Conservation (phyloP, 2,329 filamentous ascomycete species). For the Cladosporium sp. region DNA sequence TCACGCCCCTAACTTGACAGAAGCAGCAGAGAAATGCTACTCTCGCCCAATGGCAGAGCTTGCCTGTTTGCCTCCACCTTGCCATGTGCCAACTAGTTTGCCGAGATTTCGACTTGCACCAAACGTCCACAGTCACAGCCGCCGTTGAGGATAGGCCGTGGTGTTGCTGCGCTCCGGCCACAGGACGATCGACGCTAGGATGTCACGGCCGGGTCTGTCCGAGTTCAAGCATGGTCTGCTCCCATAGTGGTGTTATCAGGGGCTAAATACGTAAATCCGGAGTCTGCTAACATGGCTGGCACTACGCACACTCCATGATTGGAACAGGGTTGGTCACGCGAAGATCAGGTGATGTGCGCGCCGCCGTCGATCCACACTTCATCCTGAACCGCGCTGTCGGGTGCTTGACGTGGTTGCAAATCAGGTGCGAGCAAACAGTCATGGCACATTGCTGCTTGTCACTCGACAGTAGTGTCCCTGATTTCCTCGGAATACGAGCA, state of each 20-base stretch:
- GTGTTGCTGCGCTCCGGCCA: constrained; percentile 5
- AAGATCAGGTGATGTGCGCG: not conserved
- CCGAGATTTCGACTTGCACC: constrained; percentile 10
- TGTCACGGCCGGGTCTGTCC: not conserved
- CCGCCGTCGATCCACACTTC: not conserved
- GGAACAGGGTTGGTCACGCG: not conserved
- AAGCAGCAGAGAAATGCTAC: not conserved
- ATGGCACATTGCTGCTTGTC: not conserved
- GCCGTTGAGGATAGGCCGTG: not conserved
- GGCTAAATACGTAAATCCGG: not conserved
- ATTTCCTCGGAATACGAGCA: too few relatives aligned
- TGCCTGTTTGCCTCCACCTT: not conserved
- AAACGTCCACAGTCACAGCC: not conserved
- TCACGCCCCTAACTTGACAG: too few relatives aligned
- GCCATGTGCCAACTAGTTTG: not conserved
- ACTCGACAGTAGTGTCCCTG: too few relatives aligned
- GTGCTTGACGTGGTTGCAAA: not conserved
- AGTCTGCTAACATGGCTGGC: not conserved
- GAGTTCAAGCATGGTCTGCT: not conserved
- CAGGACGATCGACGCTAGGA: constrained; percentile 2
- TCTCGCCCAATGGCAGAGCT: not conserved
- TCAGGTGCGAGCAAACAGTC: not conserved
- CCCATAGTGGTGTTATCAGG: not conserved
- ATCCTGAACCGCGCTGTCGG: not conserved
- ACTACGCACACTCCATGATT: constrained; percentile 1